These are phyloP conservation scores for Trichosporon ovoides DNA, from an alignment of 1,284 basidiomycete species.

Conservation along the genomic window DNA sequence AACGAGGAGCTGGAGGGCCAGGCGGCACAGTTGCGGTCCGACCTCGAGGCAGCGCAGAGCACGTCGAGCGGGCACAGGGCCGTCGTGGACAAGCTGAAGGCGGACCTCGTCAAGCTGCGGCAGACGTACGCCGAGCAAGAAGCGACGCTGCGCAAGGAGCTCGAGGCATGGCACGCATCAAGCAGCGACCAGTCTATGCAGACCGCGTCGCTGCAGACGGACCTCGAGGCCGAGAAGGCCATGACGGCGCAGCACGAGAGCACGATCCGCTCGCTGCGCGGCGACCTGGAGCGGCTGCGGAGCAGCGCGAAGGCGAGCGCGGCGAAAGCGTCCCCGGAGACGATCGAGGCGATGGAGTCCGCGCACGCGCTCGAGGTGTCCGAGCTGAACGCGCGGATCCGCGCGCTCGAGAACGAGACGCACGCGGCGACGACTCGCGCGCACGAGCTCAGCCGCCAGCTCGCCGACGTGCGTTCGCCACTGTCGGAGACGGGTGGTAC, in stretches of 20 bases:
- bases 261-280: not conserved
- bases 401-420: constrained; percentile 63
- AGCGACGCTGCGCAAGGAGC: not conserved
- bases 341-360: constrained; percentile 49
- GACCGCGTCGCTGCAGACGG: not conserved
- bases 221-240: constrained; percentile 2
- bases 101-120: constrained; percentile 7
- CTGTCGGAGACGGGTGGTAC: constrained; percentile 10
- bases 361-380: constrained; percentile 74
- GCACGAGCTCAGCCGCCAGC: constrained; percentile 66
- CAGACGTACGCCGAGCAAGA: constrained; percentile 5
- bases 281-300: constrained; percentile 1
- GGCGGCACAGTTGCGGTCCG: constrained; percentile 5
- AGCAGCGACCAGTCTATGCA: not conserved
- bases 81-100: constrained; percentile 4
- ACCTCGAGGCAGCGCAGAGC: constrained; percentile 10
- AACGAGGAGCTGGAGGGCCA: constrained; percentile 8
- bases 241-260: constrained; percentile 1
- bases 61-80: constrained; percentile 13
- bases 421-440: constrained; percentile 66
- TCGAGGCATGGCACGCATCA: constrained; percentile 1
- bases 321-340: constrained; percentile 5
- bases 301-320: not conserved
- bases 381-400: constrained; percentile 66
- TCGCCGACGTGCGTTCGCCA: constrained; percentile 32